Base-by-base conservation (phyloP, 805 yeast genomes). In the Ogataea henricii region DNA sequence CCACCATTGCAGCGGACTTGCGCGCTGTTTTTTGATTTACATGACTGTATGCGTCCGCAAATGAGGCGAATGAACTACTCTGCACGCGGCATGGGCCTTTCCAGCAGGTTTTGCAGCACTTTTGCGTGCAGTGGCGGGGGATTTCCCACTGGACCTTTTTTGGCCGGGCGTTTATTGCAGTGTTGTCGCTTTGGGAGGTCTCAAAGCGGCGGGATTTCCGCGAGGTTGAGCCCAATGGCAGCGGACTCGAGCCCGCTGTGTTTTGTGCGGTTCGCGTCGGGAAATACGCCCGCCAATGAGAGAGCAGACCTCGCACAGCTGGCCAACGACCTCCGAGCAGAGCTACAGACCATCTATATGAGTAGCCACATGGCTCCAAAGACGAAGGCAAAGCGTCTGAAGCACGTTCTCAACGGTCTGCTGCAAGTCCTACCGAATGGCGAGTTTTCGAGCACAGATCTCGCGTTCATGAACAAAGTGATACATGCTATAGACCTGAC, bases 401-500 rank as follows among this genome's bases (percentile, higher is more conserved):
- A 61, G 45, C 40, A 23, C 6, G 39, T 46, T 22, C 41, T 65
- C 16, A 45, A 51, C 18, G 54, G 59, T 18, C 39, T 64, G 10
- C 50, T 65, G 10, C 21, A 44, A 3, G 26, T 45, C 10, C 43
- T 61, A 30, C 56, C 63, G 3, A 44, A 56, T 17, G 51, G 54
- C 2, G 62, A 61, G 41, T 59, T 65, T 40, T 32, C 50, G 4
- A 54, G 53, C 17, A 49, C 46, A 10, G 66, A 65, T 29, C 42
- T 65, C n/a, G 56, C 64, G 1, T 61, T 65, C 44, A 48, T 66
- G 14, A 61, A 61, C 43, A 51, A 61, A 22, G 54, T 65, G 7
- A 55, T 66, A 6, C 65, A 65, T 48, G 61, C 54, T 12, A 59
- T 66, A 17, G 69, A 64, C 47, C 53, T 59, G 29, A 56, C 55